phyloP scores from a whole-genome alignment of 305 asterid species.

The Solanum hybrid region DNA sequence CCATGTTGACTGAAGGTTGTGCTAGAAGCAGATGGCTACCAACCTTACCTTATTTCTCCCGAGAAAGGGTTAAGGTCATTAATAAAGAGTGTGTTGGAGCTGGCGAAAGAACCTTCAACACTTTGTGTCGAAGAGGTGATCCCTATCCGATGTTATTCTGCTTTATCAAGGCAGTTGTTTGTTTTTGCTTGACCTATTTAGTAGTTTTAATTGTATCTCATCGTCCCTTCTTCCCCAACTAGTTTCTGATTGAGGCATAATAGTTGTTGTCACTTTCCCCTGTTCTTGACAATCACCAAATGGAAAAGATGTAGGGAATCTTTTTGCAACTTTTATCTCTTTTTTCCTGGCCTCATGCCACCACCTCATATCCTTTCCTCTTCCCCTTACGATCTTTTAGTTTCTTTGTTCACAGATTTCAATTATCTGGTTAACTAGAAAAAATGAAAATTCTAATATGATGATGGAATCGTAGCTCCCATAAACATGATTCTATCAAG shows the following conservation, averaged over 20 bases:
- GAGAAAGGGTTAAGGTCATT: slow-evolving; percentile 96
- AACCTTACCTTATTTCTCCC: slow-evolving; percentile 98
- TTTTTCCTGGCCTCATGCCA: not conserved
- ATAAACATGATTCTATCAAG: not conserved
- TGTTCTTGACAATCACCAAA: not conserved
- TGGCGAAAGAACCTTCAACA: slow-evolving; percentile 97
- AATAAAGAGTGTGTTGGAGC: slow-evolving; percentile 82
- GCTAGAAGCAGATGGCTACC: slow-evolving; percentile 99
- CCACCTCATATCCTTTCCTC: not conserved
- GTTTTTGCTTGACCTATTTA: not conserved
- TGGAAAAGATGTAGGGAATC: not conserved
- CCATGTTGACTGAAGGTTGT: slow-evolving; percentile 55
- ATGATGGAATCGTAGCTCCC: not conserved
- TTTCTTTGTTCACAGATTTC: not conserved
- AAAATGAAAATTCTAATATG: not conserved
- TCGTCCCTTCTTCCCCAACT: not conserved
- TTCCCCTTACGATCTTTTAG: not conserved
- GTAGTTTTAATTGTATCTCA: not conserved
- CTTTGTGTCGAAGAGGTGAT: slow-evolving; percentile 96
- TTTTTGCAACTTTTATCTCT: not conserved
- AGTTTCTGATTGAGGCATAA: not conserved
- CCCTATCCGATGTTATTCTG: not conserved
- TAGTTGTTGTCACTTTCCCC: not conserved
- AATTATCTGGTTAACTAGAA: not conserved
- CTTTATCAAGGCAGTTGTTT: not conserved